A percentile compares a stretch with the other conserved stretches of the same genome.
Evolutionary conservation across 2,329 filamentous ascomycete species (phyloP).

Genomic region (Neocucurbitaria cava): DNA sequence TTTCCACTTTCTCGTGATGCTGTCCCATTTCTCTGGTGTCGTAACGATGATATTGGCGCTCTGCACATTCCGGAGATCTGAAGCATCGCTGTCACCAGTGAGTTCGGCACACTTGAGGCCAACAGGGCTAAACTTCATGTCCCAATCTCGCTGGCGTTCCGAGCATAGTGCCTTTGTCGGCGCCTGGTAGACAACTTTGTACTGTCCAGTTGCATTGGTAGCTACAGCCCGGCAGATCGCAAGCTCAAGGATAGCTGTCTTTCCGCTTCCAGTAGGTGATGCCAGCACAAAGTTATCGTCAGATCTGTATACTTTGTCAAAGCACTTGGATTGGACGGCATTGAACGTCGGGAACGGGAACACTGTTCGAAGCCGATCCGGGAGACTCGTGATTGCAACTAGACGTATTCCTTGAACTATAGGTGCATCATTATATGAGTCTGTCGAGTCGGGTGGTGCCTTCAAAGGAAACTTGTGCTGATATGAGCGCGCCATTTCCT

Average conservation of each 20-base stretch:
- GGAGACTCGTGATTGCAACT: slow-evolving; percentile 65
- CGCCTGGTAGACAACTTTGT: slow-evolving; percentile 85
- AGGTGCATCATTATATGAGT: slow-evolving; percentile 28
- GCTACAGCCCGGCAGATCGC: slow-evolving; percentile 77
- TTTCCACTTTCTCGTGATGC: slow-evolving; percentile 84
- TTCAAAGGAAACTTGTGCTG: neutral
- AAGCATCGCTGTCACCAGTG: slow-evolving; percentile 78
- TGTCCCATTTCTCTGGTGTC: slow-evolving; percentile 92
- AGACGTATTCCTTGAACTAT: slow-evolving; percentile 67
- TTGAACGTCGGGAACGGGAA: slow-evolving; percentile 82
- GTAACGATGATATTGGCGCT: slow-evolving; percentile 83
- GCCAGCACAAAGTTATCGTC: slow-evolving; percentile 81
- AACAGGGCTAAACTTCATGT: slow-evolving; percentile 72
- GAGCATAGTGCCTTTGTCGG: slow-evolving; percentile 84
- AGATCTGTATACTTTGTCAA: slow-evolving; percentile 68
- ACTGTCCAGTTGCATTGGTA: slow-evolving; percentile 63
- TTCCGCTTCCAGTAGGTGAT: slow-evolving; percentile 84
- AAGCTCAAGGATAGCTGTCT: slow-evolving; percentile 81
- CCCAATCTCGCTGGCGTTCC: slow-evolving; percentile 79
- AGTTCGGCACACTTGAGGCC: slow-evolving; percentile 76
- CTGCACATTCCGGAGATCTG: slow-evolving; percentile 72
- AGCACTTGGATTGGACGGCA: slow-evolving; percentile 82
- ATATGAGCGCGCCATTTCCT: neutral
- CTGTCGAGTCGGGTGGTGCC: neutral
- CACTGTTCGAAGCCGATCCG: slow-evolving; percentile 71